phyloP scores from a whole-genome alignment of 768 basidiomycete species.

The Pleurotus cornucopiae region DNA sequence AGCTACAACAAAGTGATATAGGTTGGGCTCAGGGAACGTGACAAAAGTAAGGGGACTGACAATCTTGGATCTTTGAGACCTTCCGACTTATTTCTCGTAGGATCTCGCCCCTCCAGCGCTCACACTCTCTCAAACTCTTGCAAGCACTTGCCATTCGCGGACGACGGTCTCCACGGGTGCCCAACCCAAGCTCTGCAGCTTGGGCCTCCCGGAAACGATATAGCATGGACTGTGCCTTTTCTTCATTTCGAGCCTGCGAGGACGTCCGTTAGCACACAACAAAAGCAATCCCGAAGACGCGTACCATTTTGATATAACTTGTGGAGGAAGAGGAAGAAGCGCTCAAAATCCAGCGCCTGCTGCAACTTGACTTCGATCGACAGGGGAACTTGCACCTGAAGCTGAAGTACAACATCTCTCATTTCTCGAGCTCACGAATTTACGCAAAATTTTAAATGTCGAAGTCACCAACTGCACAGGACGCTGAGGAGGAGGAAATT shows the following conservation, averaged over 20 bases:
- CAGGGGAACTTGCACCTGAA: neutral
- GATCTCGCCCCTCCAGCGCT: constrained; percentile 95
- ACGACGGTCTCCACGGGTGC: constrained; percentile 77
- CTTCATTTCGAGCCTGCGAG: constrained; percentile 89
- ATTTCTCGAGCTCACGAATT: neutral
- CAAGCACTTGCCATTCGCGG: constrained; percentile 91
- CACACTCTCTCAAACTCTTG: constrained; percentile 89
- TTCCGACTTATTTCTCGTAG: constrained; percentile 92
- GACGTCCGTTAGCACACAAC: neutral
- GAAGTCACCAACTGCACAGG: neutral
- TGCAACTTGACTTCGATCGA: neutral
- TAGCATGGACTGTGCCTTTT: constrained; percentile 94
- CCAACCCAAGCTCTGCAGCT: constrained; percentile 91
- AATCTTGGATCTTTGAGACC: constrained; percentile 96
- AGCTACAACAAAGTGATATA: constrained; percentile 39
- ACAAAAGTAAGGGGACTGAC: constrained; percentile 39
- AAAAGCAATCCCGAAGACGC: neutral
- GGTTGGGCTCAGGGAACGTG: neutral
- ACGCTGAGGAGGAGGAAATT: constrained; percentile 50
- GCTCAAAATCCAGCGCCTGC: neutral
- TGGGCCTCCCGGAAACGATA: constrained; percentile 97
- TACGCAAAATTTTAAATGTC: neutral
- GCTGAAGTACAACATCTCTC: no score
- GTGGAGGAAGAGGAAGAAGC: neutral
- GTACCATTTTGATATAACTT: neutral